These are phyloP conservation scores for Podospora tetraspora DNA, from an alignment of 495 filamentous ascomycete species.

Conservation along the genomic window DNA sequence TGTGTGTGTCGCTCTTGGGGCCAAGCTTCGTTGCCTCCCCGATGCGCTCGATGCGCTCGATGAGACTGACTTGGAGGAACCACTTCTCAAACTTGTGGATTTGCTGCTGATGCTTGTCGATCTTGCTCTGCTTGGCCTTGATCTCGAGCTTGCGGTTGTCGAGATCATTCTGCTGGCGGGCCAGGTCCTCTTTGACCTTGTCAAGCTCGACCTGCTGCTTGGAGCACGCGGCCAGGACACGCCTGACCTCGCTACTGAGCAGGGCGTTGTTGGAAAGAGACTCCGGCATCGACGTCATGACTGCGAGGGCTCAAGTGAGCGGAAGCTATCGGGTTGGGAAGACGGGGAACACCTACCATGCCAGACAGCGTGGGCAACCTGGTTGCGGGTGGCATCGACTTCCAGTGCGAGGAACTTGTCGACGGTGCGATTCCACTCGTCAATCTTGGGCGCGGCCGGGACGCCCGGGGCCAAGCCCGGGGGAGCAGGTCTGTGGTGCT, in stretches of 20 bases:
- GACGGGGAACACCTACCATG: not conserved
- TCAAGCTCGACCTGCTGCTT: not conserved
- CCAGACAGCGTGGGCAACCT: not conserved
- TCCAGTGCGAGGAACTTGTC: not conserved
- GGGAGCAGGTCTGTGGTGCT: not conserved
- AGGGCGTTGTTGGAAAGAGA: not conserved
- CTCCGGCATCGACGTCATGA: not conserved
- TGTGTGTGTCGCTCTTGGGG: not conserved
- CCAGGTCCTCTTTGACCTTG: not conserved
- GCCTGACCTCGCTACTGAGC: not conserved
- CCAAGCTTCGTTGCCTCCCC: not conserved
- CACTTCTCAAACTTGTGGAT: not conserved
- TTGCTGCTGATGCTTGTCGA: not conserved
- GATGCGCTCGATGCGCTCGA: not conserved
- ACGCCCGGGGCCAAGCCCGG: not conserved
- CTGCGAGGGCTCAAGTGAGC: not conserved
- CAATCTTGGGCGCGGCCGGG: not conserved
- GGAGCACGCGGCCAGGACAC: not conserved
- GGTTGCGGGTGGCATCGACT: not conserved
- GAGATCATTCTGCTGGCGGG: not conserved
- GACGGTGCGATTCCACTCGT: not conserved
- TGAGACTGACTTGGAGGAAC: not conserved
- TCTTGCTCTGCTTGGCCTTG: not conserved
- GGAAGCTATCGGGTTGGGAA: not conserved
- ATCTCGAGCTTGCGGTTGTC: not conserved